These are phyloP conservation scores for Fusarium coicis DNA, from an alignment of 2,329 filamentous ascomycete genomes.

Conservation along the genomic window DNA sequence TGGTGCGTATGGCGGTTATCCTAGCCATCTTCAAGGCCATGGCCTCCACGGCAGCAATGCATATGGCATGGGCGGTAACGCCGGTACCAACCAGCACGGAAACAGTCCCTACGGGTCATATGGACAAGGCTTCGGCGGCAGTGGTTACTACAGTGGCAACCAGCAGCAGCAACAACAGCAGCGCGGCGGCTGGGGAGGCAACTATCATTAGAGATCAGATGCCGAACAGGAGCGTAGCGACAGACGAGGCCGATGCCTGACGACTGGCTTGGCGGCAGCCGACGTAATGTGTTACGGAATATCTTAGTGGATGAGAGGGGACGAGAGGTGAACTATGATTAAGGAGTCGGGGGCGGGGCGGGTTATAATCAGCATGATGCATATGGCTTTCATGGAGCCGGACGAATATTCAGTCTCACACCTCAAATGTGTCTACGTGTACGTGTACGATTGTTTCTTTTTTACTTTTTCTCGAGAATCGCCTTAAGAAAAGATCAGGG, in stretches of 20 bases:
- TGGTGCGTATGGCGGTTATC: slow-evolving; percentile 66
- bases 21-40: slow-evolving; percentile 64
- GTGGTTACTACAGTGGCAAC: slow-evolving; percentile 58
- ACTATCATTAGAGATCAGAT: slow-evolving; percentile 61
- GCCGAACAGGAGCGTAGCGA: not conserved
- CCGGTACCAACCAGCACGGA: slow-evolving; percentile 62
- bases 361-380: slow-evolving; percentile 48
- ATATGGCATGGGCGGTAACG: slow-evolving; percentile 65
- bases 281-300: slow-evolving; percentile 16
- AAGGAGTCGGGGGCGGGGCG: slow-evolving; percentile 38
- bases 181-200: slow-evolving; percentile 67
- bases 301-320: slow-evolving; percentile 37
- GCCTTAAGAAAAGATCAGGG: slow-evolving; percentile 47
- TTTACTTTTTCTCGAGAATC: slow-evolving; percentile 46
- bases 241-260: not conserved
- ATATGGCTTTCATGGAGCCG: slow-evolving; percentile 41
- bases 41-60: slow-evolving; percentile 64
- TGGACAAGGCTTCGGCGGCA: slow-evolving; percentile 58
- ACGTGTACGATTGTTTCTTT: slow-evolving; percentile 53
- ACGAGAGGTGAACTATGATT: slow-evolving; percentile 32
- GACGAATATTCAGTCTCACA: slow-evolving; percentile 43
- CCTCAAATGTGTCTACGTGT: slow-evolving; percentile 49
- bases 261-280: slow-evolving; percentile 39
- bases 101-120: slow-evolving; percentile 66
- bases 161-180: slow-evolving; percentile 54